Evolutionary conservation across 2,329 filamentous ascomycete genomes (phyloP), one percentile per base, ranked within the genome.

Genomic region (Aspergillus brasiliensis): DNA sequence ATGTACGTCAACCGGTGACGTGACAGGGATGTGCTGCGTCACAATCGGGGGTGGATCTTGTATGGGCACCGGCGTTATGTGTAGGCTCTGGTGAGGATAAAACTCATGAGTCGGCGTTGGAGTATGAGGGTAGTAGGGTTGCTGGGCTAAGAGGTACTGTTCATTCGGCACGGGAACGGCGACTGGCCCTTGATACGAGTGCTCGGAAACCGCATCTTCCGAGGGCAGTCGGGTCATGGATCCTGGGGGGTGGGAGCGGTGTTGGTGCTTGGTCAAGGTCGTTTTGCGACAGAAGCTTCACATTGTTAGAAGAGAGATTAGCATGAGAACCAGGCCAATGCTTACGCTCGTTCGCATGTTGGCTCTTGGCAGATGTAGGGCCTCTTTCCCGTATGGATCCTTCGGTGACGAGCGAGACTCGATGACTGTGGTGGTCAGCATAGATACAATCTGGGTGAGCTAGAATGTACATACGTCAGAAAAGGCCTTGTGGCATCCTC

Each of bases 401-500:
- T 67, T 25, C 75, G 72, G 67, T 77, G 75, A 44, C 75, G 75
- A 47, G 75, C 75, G 47, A 77, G 62, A 74, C 75, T 77, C 47
- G 75, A 77, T 8, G 75, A 77, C 75, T 77, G 52, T 19, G 11
- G 13, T 17, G 37, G 46, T 67, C 27, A 68, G 63, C 51, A 56
- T 54, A 38, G 52, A 38, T 34, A 5, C 3, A 13, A 11, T 15
- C 19, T 7, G 44, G 17, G 34, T 3, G 8, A 11, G 56, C 23
- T 54, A 48, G 27, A 10, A 15, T 13, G 15, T 10, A 62, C 75
- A 71, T 72, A 79, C 77, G 67, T 79, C 77, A 56, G 76, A 78
- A 60, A 79, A 79, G 28, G 77, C 77, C 60, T 79, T 79, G 54
- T 71, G 73, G 59, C 77, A 79, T 42, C 74, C 75, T 61, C 76